These are phyloP conservation scores for Neonectria sp. DNA, from an alignment of 2,329 filamentous ascomycete genomes.

Conservation along the genomic window DNA sequence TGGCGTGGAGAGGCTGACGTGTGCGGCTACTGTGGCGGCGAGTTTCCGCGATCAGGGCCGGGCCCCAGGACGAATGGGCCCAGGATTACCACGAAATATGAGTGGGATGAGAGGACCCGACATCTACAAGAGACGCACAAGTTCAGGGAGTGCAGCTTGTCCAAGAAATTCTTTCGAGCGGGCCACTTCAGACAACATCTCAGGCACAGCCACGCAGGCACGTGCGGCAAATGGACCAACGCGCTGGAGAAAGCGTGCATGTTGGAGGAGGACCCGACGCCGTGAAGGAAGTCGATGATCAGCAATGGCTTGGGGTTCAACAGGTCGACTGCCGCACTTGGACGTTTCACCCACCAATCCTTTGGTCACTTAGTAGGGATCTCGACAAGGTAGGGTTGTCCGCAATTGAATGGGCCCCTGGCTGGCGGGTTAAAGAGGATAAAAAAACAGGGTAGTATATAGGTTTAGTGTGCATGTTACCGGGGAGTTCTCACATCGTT, in stretches of 20 bases:
- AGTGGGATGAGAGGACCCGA: slow-evolving; percentile 89
- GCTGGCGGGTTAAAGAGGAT: no score
- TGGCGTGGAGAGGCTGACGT: slow-evolving; percentile 80
- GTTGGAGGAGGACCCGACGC: slow-evolving; percentile 78
- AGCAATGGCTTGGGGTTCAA: no score
- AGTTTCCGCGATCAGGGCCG: slow-evolving; percentile 75
- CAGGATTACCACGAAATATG: slow-evolving; percentile 77
- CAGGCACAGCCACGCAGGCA: slow-evolving; percentile 96
- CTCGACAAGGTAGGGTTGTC: no score
- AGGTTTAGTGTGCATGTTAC: no score
- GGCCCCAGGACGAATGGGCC: slow-evolving; percentile 54
- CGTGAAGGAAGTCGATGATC: slow-evolving; percentile 46
- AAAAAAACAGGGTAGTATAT: no score
- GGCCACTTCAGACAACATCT: slow-evolving; percentile 98
- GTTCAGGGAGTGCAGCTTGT: slow-evolving; percentile 92
- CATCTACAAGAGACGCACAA: slow-evolving; percentile 95
- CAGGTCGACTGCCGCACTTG: no score
- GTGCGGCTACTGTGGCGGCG: slow-evolving; percentile 96
- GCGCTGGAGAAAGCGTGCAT: slow-evolving; percentile 98
- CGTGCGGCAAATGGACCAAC: slow-evolving; percentile 99
- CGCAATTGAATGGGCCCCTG: no score
- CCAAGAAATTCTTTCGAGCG: slow-evolving; percentile 97
- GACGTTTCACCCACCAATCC: no score
- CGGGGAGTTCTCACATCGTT: no score
- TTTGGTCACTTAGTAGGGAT: no score